Evolutionary conservation across 139 green algal species (phyloP), one percentile per base, ranked within the genome.

Genomic region (Picochlorum sp.): DNA sequence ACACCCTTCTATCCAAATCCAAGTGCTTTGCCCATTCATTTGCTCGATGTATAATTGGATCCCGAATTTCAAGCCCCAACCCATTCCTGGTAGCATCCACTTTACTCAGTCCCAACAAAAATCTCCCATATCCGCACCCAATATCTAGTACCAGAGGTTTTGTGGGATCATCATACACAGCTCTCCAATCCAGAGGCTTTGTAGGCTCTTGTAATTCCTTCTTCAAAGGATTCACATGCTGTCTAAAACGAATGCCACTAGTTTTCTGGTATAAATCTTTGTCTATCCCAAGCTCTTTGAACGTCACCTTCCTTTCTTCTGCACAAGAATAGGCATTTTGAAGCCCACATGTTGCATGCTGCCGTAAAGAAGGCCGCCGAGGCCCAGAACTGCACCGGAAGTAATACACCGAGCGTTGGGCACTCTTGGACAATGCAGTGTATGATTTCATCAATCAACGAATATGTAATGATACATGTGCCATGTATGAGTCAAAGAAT

Each of bases 201-300:
- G 63, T 45, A 5, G 65, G 68, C 2, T 66, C 54, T 51, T 81
- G 76, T 52, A 73, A 59, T 57, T 68, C 65, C 41, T 67, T 67
- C 6, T 78, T 76, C 2, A 95, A 69, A 2, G 88, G 88, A 66
- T 95, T 95, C 16, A 92, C 83, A 65, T 95, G 88, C 72, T 94
- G 87, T 45, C 88, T 71, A 23, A 91, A 77, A 18, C 87, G 78
- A 6, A 74, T 20, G 1, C 50, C 65, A 2, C 68, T 67, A 2
- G 51, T 58, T 71, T 82, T 71, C 57, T 66, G 13, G 0, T 66
- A 66, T 13, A 66, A 15, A 21, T 23, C 20, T 28, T 57, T 56
- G 60, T 66, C 60, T 31, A 66, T 59, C 2, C 60, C 60, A 21
- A 55, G 37, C n/a, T 66, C 37, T 21, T 20, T 38, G 8, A 50